Conservation (phyloP, 2,329 filamentous ascomycete species). For the Fusarium musae region DNA sequence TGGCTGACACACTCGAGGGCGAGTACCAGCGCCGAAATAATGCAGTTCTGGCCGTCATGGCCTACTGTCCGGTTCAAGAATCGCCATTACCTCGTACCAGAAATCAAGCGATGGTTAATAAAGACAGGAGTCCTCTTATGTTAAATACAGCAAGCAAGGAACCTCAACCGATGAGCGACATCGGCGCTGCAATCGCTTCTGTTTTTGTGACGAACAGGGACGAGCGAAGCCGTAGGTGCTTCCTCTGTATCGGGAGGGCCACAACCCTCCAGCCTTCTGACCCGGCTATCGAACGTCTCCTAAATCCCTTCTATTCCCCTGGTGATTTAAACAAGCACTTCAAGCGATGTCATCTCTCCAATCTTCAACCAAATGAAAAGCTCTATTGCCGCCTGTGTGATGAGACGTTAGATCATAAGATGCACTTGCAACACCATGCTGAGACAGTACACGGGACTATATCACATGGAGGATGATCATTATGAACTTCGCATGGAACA, state of each 20-base stretch:
- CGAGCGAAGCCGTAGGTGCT: neutral
- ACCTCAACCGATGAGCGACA: too few species aligned
- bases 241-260: neutral
- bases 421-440: slow-evolving; percentile 18
- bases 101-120: too few species aligned
- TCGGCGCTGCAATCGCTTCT: slow-evolving; percentile 1
- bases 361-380: neutral
- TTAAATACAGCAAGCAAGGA: too few species aligned
- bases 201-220: neutral
- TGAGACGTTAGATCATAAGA: neutral
- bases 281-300: neutral
- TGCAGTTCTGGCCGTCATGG: neutral
- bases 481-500: too few species aligned
- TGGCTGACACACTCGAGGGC: neutral
- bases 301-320: neutral
- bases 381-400: neutral
- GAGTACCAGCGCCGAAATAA: neutral
- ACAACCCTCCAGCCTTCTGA: neutral
- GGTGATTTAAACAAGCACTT: slow-evolving; percentile 16
- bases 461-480: neutral
- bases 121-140: too few species aligned
- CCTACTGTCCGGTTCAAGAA: slow-evolving; percentile 17
- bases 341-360: slow-evolving; percentile 1
- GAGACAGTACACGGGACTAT: slow-evolving; percentile 1
- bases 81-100: accelerated